These are phyloP conservation scores for Kwoniella bestiolae DNA, from an alignment of 768 basidiomycete species.

Conservation along the genomic window DNA sequence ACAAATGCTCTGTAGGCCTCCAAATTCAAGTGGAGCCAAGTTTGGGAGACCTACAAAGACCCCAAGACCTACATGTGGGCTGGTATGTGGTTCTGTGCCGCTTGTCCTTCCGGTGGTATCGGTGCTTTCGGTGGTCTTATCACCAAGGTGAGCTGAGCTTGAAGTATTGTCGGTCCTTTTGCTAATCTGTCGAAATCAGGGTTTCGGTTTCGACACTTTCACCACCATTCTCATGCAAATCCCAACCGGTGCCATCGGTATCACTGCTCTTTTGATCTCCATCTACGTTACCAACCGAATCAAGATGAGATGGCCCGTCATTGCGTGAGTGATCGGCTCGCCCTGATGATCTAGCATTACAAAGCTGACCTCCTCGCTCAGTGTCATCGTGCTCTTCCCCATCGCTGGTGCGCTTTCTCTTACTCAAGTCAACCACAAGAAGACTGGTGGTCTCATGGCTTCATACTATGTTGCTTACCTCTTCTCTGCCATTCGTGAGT, in stretches of 20 bases:
- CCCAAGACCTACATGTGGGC: conserved; percentile 51
- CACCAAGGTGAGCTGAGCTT: conserved; percentile 33
- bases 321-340: conserved; percentile 18
- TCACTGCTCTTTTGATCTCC: conserved; percentile 35
- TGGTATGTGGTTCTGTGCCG: conserved; percentile 52
- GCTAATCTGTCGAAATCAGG: conserved; percentile 5
- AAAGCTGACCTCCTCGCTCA: background rate
- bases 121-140: conserved; percentile 52
- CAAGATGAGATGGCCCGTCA: conserved; percentile 47
- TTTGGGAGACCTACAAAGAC: conserved; percentile 50
- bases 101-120: conserved; percentile 50
- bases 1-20: too few species aligned
- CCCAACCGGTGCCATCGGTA: conserved; percentile 50
- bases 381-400: conserved; percentile 39
- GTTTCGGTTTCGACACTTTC: conserved; percentile 45
- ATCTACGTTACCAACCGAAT: conserved; percentile 51
- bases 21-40: conserved; percentile 50
- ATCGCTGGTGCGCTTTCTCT: conserved; percentile 51
- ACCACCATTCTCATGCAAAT: conserved; percentile 53
- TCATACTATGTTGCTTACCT: conserved; percentile 37
- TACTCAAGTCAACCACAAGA: conserved; percentile 39
- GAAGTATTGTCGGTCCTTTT: too few species aligned
- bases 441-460: conserved; percentile 35
- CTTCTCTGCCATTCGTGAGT: conserved; percentile 30
- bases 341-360: background rate